Base-by-base conservation (phyloP, 2,329 filamentous ascomycete genomes). In the Exophiala bonariae region DNA sequence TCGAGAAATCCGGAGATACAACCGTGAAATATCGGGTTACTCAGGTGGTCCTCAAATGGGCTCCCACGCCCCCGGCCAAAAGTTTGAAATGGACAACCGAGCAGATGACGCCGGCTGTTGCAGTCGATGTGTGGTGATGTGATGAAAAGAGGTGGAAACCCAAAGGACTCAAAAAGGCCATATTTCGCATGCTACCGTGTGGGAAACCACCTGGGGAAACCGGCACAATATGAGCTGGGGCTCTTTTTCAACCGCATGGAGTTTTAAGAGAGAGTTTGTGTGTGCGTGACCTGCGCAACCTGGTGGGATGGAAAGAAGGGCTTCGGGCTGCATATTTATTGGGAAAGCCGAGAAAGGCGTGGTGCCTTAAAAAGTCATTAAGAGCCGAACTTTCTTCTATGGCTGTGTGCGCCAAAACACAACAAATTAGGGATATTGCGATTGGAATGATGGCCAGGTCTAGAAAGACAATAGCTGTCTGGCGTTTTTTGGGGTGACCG, bases 1-100 rank as follows among this genome's bases (percentile, higher is more conserved):
- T 49, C 87, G 93, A 67, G 93, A 97, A 70, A 99, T 99, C 66
- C 84, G 93, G 73, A 87, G 89, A 73, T 97, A 95, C 75, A 97
- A 99, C 82, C 92, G 93, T 69, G 92, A 97, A 67, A 95, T 96
- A 85, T 90, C 91, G 52, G 83, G 84, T 58, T 75, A 81, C 61
- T 75, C 78, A 52, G 75, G 83, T 53, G 82, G 82, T 59, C 61
- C 85, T 78, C 55, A 74, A 41, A 63, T 68, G 47, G 88, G 90
- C 71, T 84, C 93, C 78, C 87, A 93, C 30, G 50, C 41, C 10
- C 57, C 56, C 10, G 56, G 54, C 67, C 74, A 51, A 78, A 81
- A 76, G 47, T 65, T 68, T 51, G 88, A 91, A 72, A 85, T 95
- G 79, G 87, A 95, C 48, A 69, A 73, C 54, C 66, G 65, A n/a